phyloP scores from a whole-genome alignment of 1,284 basidiomycete species.

The Trichosporon sp. region DNA sequence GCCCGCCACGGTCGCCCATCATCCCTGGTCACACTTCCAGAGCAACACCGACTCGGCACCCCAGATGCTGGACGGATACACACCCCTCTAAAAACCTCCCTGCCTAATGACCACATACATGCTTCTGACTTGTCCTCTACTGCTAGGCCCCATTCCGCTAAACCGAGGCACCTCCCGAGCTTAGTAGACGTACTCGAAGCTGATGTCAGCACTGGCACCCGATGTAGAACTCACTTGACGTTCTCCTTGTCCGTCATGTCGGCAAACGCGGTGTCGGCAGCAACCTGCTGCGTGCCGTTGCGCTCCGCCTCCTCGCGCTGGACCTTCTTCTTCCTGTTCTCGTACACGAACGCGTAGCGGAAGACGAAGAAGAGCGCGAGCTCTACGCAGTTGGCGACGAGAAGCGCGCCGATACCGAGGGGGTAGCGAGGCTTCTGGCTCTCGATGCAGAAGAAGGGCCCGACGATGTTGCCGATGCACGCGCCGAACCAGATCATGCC shows the following conservation, averaged over 20 bases:
- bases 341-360: constrained; percentile 47
- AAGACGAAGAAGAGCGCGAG: constrained; percentile 49
- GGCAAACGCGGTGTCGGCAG: constrained; percentile 38
- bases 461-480: constrained; percentile 51
- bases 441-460: constrained; percentile 49
- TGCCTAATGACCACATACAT: too few relatives aligned
- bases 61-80: too few relatives aligned
- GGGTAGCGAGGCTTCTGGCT: constrained; percentile 50
- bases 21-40: too few relatives aligned
- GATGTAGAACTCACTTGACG: constrained; percentile 30
- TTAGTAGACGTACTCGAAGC: constrained; percentile 19
- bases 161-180: neutral
- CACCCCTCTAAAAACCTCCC: too few relatives aligned
- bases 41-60: too few relatives aligned
- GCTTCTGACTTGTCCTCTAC: too few relatives aligned
- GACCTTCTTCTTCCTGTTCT: constrained; percentile 49
- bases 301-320: constrained; percentile 26
- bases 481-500: constrained; percentile 47
- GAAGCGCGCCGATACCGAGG: constrained; percentile 51
- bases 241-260: constrained; percentile 49
- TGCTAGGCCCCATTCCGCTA: too few relatives aligned
- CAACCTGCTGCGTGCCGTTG: constrained; percentile 11
- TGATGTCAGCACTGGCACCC: neutral
- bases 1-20: too few relatives aligned
- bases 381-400: constrained; percentile 48